phyloP scores from a whole-genome alignment of 2,329 filamentous ascomycete species.

The Colletotrichum sp. region DNA sequence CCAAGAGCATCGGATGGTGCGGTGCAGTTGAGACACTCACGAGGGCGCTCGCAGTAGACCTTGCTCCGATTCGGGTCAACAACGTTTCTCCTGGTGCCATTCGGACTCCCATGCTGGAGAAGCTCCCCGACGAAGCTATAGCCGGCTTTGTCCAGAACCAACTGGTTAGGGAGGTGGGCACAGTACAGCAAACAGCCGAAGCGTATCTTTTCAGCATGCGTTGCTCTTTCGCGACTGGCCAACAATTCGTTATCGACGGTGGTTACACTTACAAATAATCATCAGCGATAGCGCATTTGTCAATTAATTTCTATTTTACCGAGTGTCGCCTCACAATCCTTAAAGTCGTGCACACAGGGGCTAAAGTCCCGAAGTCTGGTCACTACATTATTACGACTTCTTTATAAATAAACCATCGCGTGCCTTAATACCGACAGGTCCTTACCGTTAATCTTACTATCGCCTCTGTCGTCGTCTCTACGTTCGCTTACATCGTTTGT shows the following conservation, averaged over 20 bases:
- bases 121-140: not conserved
- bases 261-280: not conserved
- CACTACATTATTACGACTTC: not conserved
- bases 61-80: not conserved
- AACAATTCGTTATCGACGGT: not conserved
- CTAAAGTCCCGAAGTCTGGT: not conserved
- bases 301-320: not conserved
- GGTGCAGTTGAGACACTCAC: not conserved
- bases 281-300: not conserved
- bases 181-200: not conserved
- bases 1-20: not conserved
- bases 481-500: accelerated
- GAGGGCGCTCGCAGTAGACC: not conserved
- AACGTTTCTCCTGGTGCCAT: not conserved
- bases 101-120: not conserved
- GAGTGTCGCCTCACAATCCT: not conserved
- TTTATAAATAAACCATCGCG: not conserved
- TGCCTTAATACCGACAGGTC: not conserved
- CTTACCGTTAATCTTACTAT: not conserved
- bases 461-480: not conserved
- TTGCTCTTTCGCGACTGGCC: not conserved
- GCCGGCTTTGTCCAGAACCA: not conserved
- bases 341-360: accelerated
- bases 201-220: not conserved
- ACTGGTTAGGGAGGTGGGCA: not conserved